Evolutionary conservation across 106 monocot species (phyloP).

Genomic region (Dendrobium officinale): DNA sequence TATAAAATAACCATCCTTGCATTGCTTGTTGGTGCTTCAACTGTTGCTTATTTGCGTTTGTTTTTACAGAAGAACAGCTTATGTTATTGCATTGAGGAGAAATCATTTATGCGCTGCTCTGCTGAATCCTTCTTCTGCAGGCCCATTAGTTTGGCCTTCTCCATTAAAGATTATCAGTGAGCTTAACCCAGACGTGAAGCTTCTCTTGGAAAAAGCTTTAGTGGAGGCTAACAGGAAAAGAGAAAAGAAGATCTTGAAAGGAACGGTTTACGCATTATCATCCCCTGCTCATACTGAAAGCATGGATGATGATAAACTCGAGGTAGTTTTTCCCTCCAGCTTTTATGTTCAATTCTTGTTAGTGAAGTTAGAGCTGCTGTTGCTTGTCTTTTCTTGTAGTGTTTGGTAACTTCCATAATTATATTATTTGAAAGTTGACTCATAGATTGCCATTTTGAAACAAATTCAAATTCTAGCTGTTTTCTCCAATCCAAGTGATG

Average conservation of each 20-base stretch:
- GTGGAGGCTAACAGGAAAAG: slow-evolving; percentile 75
- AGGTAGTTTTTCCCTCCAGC: slow-evolving; percentile 30
- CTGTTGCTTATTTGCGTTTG: not conserved
- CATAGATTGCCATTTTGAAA: too few relatives aligned
- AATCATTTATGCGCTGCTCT: slow-evolving; percentile 74
- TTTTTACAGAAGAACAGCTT: slow-evolving; percentile 67
- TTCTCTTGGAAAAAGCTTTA: slow-evolving; percentile 70
- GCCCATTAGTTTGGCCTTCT: slow-evolving; percentile 92
- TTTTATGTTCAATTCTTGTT: too few relatives aligned
- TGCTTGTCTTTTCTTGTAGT: not conserved
- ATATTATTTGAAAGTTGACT: too few relatives aligned
- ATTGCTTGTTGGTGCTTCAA: too few relatives aligned
- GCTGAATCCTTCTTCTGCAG: slow-evolving; percentile 81
- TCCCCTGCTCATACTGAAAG: slow-evolving; percentile 42
- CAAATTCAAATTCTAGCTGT: too few relatives aligned
- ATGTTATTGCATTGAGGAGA: slow-evolving; percentile 58
- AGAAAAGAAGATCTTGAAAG: slow-evolving; percentile 80
- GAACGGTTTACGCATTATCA: slow-evolving; percentile 30
- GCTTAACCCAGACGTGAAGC: slow-evolving; percentile 66
- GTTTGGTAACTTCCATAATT: too few relatives aligned
- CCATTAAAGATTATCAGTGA: slow-evolving; percentile 83
- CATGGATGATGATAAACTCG: slow-evolving; percentile 45
- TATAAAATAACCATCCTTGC: too few relatives aligned
- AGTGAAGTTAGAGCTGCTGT: not conserved
- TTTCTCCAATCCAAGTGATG: too few relatives aligned